These are phyloP conservation scores for Sergeia podlipaevii DNA, from an alignment of 208 protist genomes.

Conservation along the genomic window DNA sequence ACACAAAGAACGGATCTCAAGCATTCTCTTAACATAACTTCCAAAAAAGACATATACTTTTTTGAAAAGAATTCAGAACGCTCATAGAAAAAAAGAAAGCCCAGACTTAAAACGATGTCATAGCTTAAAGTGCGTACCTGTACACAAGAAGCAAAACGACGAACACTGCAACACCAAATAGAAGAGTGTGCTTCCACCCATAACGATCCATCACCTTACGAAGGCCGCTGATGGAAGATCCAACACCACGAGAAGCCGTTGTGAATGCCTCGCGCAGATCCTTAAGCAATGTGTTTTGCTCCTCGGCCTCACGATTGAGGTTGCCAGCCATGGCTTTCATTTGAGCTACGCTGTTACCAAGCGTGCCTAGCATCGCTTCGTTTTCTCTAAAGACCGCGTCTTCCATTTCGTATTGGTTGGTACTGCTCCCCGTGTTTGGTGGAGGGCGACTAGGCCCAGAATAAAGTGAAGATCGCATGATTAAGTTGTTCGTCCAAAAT, in stretches of 20 bases:
- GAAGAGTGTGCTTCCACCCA: constrained; percentile 48
- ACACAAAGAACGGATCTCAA: too few relatives aligned
- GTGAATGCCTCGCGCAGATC: constrained; percentile 39
- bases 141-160: constrained; percentile 34
- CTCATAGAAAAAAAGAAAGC: too few relatives aligned
- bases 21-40: too few relatives aligned
- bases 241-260: constrained; percentile 49
- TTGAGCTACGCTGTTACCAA: constrained; percentile 45
- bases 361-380: constrained; percentile 64
- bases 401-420: constrained; percentile 44
- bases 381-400: constrained; percentile 74
- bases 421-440: neutral
- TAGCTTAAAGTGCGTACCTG: too few relatives aligned
- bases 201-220: constrained; percentile 54
- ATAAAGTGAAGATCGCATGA: constrained; percentile 80
- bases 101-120: too few relatives aligned
- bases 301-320: constrained; percentile 56
- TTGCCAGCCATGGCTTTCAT: constrained; percentile 62
- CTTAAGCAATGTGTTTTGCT: constrained; percentile 70
- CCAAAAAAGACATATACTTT: too few relatives aligned
- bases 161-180: constrained; percentile 34
- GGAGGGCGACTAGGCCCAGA: neutral
- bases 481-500: too few relatives aligned
- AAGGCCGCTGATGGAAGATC: constrained; percentile 38
- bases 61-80: too few relatives aligned